Evolutionary conservation across 164 flowering plant genomes (phyloP).

Genomic region (Macadamia integrifolia): DNA sequence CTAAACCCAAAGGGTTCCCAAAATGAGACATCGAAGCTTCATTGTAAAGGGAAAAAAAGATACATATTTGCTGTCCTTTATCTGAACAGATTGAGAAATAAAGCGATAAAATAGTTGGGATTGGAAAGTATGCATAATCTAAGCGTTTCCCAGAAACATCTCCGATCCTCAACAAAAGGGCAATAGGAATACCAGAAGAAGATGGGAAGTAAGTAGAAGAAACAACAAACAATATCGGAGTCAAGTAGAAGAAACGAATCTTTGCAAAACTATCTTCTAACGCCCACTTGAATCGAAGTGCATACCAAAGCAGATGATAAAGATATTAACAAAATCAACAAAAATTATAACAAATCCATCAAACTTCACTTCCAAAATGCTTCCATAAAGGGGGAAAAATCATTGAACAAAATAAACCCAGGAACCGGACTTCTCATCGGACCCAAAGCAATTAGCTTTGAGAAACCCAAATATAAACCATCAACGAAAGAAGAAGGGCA

Average conservation of each 20-base stretch:
- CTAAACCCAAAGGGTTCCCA: no score
- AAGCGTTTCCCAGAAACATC: no score
- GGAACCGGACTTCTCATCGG: conserved; percentile 1
- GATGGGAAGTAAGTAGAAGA: no score
- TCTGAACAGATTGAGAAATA: background rate
- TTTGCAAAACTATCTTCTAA: background rate
- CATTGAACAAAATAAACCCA: background rate
- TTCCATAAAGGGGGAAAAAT: background rate
- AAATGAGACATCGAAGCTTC: no score
- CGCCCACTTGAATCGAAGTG: background rate
- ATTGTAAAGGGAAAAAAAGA: no score
- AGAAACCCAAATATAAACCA: background rate
- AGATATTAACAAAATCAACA: background rate
- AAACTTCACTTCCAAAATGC: conserved; percentile 3
- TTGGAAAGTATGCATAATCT: background rate
- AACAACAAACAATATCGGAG: background rate
- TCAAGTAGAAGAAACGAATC: background rate
- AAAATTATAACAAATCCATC: background rate
- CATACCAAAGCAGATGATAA: background rate
- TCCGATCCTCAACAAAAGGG: no score
- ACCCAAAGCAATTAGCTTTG: background rate
- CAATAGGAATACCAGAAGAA: no score
- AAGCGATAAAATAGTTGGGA: background rate
- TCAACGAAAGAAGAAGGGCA: background rate
- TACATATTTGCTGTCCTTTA: no score